phyloP scores from a whole-genome alignment of 352 stramenopile species.

The Phytopythium vexans region DNA sequence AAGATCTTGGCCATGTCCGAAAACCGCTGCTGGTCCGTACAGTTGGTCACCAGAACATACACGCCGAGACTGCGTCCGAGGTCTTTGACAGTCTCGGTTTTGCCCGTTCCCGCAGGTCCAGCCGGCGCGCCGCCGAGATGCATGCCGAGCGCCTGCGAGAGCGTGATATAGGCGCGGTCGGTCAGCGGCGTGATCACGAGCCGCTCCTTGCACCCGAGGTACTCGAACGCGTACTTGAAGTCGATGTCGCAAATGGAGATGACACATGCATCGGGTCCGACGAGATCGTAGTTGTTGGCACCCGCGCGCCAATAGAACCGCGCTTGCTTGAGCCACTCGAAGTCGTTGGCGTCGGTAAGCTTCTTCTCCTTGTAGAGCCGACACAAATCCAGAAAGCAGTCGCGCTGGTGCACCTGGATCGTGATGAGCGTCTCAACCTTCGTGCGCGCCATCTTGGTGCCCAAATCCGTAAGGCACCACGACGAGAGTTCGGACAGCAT shows the following conservation, averaged over 20 bases:
- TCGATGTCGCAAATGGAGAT: constrained; percentile 93
- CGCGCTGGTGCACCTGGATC: constrained; percentile 90
- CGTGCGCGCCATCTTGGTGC: constrained; percentile 87
- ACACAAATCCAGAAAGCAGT: constrained; percentile 71
- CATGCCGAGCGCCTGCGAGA: constrained; percentile 88
- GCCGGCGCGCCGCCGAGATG: constrained; percentile 86
- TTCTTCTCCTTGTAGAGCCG: constrained; percentile 81
- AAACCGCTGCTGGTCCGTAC: constrained; percentile 88
- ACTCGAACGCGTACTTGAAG: constrained; percentile 94
- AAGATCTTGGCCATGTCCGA: constrained; percentile 94
- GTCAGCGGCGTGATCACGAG: constrained; percentile 90
- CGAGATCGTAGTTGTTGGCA: constrained; percentile 71
- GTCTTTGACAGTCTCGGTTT: constrained; percentile 92
- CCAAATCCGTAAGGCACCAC: constrained; percentile 89
- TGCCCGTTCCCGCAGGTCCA: constrained; percentile 86
- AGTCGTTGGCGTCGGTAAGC: constrained; percentile 68
- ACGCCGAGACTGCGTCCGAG: constrained; percentile 88
- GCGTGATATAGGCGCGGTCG: constrained; percentile 89
- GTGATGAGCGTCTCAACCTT: constrained; percentile 95
- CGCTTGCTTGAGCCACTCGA: constrained; percentile 83
- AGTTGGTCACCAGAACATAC: constrained; percentile 93
- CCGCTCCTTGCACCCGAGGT: constrained; percentile 89
- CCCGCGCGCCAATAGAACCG: constrained; percentile 67
- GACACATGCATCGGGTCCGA: constrained; percentile 88
- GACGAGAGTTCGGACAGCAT: constrained; percentile 88